These are phyloP conservation scores for Populus nigra DNA, from an alignment of 345 rosid species.

Conservation along the genomic window DNA sequence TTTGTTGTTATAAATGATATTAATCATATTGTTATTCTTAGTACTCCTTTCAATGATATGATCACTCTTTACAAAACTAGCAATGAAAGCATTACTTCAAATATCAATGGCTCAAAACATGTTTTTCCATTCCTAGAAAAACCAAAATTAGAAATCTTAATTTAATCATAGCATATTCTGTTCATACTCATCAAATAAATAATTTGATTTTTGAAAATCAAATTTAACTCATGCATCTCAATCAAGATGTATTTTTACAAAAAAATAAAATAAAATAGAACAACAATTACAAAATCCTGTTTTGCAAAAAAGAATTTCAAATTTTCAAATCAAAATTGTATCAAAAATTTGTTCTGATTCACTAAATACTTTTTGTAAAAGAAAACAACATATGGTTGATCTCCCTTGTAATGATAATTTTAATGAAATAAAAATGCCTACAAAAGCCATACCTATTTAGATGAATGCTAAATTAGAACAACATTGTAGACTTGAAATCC, in stretches of 20 bases:
- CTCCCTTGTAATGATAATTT: not conserved
- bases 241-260: too few relatives aligned
- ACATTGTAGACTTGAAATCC: not conserved
- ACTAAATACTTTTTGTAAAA: not conserved
- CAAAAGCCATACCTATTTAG: not conserved
- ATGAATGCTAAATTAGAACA: not conserved
- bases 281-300: not conserved
- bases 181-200: too few relatives aligned
- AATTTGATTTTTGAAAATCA: fast-evolving
- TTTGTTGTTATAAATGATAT: too few relatives aligned
- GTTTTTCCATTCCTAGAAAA: too few relatives aligned
- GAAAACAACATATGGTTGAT: not conserved
- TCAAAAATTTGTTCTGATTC: not conserved
- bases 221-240: too few relatives aligned
- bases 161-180: too few relatives aligned
- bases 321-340: not conserved
- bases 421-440: not conserved
- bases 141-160: too few relatives aligned
- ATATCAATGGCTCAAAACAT: too few relatives aligned
- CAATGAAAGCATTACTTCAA: too few relatives aligned
- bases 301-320: not conserved
- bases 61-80: too few relatives aligned
- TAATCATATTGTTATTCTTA: too few relatives aligned
- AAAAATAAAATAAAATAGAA: not conserved
- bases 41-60: too few relatives aligned